Base-by-base conservation (phyloP, 164 flowering plant species). In the Nymphaea thermarum region DNA sequence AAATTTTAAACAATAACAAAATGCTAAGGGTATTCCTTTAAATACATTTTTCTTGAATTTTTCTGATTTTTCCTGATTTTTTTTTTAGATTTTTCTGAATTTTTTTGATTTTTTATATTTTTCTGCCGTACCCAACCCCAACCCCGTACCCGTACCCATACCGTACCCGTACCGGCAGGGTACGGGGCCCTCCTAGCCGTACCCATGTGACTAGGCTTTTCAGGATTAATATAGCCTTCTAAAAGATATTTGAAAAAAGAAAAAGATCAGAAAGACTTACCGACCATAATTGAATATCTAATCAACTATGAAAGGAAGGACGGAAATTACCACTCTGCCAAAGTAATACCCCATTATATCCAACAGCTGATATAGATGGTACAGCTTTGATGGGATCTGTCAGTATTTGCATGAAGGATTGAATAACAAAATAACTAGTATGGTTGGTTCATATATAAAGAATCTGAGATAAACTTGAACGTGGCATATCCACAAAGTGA, bases 311-410 rank as follows among this genome's bases (percentile, higher is more conserved):
- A 51, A 15, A 5, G 15, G 57, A 51, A 62, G 5, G 64, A 55
- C 64, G 5, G 70, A 10, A 65, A 60, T 51, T 83, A 91, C 97
- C 97, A 77, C 75, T 68, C 75, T 82, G 82, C 88, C 87, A 86
- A 66, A 89, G 76, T 75, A 72, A 44, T 14, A 82, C 76, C 42
- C 97, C 93, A 71, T 86, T 86, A 77, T 80, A 87, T 66, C 92
- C 96, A 79, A 91, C 68, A 70, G 78, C 90, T 57, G 93, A 82
- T 70, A 89, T 82, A 62, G 80, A 85, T 47, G 96, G 97, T 25
- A 74, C 71, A 65, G 84, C 72, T 72, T 76, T 81, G 78, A 89
- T 93, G 43, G 93, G 93, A 70, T 89, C 95, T 91, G 76, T 76
- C 57, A n/a, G 68, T 5, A 59, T 72, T 72, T 62, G 64, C 11